These are phyloP conservation scores for Penicillium sp. DNA, from an alignment of 2,329 filamentous ascomycete species.

Conservation along the genomic window DNA sequence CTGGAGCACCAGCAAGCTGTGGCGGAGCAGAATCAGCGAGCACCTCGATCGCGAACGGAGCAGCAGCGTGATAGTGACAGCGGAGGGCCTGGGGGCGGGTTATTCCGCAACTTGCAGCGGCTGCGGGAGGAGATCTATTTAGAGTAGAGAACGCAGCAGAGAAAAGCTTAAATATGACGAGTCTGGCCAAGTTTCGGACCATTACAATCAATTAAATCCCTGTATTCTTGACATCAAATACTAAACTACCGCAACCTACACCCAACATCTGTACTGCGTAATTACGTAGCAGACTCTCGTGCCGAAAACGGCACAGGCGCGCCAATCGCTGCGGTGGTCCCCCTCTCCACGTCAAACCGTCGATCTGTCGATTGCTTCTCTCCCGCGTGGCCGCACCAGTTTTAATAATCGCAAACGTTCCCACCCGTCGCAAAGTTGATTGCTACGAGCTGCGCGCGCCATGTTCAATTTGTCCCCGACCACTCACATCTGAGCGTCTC, in stretches of 20 bases:
- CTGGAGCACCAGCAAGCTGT: constrained; percentile 45
- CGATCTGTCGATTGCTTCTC: constrained; percentile 22
- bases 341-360: constrained; percentile 13
- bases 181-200: neutral
- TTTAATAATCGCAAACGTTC: constrained; percentile 14
- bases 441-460: constrained; percentile 1
- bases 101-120: constrained; percentile 57
- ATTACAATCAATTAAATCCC: neutral
- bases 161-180: neutral
- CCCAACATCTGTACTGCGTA: neutral
- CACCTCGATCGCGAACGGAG: constrained; percentile 30
- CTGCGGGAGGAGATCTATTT: constrained; percentile 59
- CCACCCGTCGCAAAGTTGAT: neutral
- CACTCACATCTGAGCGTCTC: constrained; percentile 7
- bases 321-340: constrained; percentile 21
- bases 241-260: neutral
- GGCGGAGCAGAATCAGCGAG: constrained; percentile 28
- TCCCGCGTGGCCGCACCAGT: constrained; percentile 23
- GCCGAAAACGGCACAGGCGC: constrained; percentile 13
- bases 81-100: constrained; percentile 52
- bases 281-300: neutral
- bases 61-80: constrained; percentile 35
- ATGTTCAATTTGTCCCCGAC: constrained; percentile 14
- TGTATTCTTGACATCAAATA: too few species aligned
- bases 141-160: constrained; percentile 38